phyloP scores from a whole-genome alignment of 192 early-diverging fungal species.

The Coemansia biformis region DNA sequence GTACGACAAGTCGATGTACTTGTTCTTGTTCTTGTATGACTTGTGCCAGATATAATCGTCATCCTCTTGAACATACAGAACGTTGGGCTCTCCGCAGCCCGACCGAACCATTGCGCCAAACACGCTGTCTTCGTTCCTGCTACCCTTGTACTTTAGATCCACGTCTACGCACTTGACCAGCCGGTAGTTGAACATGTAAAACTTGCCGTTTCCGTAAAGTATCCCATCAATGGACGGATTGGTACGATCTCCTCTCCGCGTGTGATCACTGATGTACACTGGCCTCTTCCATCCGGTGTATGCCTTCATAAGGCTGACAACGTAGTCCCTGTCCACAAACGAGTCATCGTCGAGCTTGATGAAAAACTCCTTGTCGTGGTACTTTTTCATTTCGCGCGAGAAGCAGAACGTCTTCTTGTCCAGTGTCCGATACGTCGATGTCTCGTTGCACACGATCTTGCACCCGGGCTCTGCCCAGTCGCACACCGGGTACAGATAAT shows the following conservation, averaged over 20 bases:
- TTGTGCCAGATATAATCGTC: too few relatives aligned
- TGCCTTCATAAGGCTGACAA: constrained; percentile 18
- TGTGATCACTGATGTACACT: constrained; percentile 49
- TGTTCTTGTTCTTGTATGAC: constrained; percentile 29
- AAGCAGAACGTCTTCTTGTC: constrained; percentile 39
- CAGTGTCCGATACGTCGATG: constrained; percentile 24
- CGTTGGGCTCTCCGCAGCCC: constrained; percentile 15
- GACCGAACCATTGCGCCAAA: too few relatives aligned
- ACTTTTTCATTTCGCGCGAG: constrained; percentile 15
- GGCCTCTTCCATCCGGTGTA: too few relatives aligned
- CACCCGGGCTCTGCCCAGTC: constrained; percentile 32
- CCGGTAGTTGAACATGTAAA: constrained; percentile 40
- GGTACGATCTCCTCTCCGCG: too few relatives aligned
- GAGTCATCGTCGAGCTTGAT: constrained; percentile 44
- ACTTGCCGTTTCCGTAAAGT: constrained; percentile 36
- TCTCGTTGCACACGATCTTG: constrained; percentile 36
- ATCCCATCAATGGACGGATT: constrained; percentile 10
- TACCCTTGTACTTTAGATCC: constrained; percentile 5
- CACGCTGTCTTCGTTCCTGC: constrained; percentile 23
- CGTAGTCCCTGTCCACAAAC: constrained; percentile 39
- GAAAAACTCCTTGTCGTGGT: constrained; percentile 27
- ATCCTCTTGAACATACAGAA: constrained; percentile 21
- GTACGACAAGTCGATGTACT: constrained; percentile 14
- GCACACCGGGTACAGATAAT: constrained; percentile 39
- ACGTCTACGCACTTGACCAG: constrained; percentile 22